Evolutionary conservation across 345 rosid genomes (phyloP), one percentile per base, ranked within the genome.

Genomic region (Crucihimalaya himalaica): DNA sequence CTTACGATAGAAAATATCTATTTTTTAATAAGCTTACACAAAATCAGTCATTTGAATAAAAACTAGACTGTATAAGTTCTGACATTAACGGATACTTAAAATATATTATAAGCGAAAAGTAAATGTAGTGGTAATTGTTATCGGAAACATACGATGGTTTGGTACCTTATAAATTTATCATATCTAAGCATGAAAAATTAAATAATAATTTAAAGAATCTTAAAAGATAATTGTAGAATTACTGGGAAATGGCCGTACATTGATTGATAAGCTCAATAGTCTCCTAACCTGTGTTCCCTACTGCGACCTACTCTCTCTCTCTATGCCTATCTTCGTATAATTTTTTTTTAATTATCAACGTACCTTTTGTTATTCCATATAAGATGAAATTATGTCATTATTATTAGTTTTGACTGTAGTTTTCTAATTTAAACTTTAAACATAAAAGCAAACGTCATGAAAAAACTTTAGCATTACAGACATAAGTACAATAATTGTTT

Each of bases 201-300:
- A 37, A 10, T 23, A 29, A n/a, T 15, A 19, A 19, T 11, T 0
- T 8, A 14, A 32, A 67, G 48, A 59, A 53, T 20, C 6, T 31
- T 7, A 12, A 31, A 28, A 55, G 52, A 46, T 34, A 50, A 59
- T 8, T 69, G 45, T 31, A 43, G 58, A 76, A 56, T 63, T 56
- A 76, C 52, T 47, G 60, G 62, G 62, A 64, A 77, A 12, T 20
- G 58, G 66, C 80, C 72, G 76, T 70, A 77, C 72, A 56, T 77
- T 63, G 76, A 56, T 77, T 63, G 76, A 77, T 70, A 70, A 64
- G 8, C 37, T 70, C 62, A 70, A 77, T 13, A 77, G 72, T 15
- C 61, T 37, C 43, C 40, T 16, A n/a, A 70, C 71, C 51, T 57
- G 59, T 66, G 12, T 42, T 55, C 65, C 75, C 75, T 70, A 54